Evolutionary conservation across 495 filamentous ascomycete genomes (phyloP), one percentile per base, ranked within the genome.

Genomic region (Xylaria sp.): DNA sequence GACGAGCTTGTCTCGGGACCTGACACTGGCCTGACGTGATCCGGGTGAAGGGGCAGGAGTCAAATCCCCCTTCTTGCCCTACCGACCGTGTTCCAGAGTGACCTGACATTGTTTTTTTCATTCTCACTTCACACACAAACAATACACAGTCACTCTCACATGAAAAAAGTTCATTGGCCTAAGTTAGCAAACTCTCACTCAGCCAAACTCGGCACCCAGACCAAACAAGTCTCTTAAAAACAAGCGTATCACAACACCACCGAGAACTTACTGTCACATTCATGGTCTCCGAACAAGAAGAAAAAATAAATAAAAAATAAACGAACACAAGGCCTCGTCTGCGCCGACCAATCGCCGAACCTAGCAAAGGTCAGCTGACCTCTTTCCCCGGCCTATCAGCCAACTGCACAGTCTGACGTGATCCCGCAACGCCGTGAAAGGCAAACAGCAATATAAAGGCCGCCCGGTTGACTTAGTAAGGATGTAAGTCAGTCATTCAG

Each of bases 1-100:
- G 71, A 75, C 76, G 76, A 78, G 75, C 70, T 48, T 77, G 76
- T 78, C 76, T 78, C 76, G 76, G 76, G 46, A 57, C 74, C 63
- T 76, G 76, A 68, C 68, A n/a, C 58, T 64, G 68, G 72, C 24
- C 66, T 58, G 66, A 53, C 57, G 29, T 61, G 57, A 69, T 33
- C 41, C 57, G 31, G 62, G 62, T 31, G 12, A 66, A 68, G 19
- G 19, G n/a, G 29, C 31, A 61, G 6, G 26, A 61, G 40, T 52
- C 40, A 64, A 66, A 33, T 50, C 50, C 21, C 40, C 37, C 26
- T 21, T 48, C 57, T 24, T 52, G 33, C 43, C 67, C 57, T 40
- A 69, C 67, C 57, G 12, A 58, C 44, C 5, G 21, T 61, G 57
- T 37, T 61, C 12, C 44, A 62, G 41, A 69, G 53, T 67, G 64